Evolutionary conservation across 148 eudicot genomes (phyloP).

Genomic region (Camellia lanceoleosa): DNA sequence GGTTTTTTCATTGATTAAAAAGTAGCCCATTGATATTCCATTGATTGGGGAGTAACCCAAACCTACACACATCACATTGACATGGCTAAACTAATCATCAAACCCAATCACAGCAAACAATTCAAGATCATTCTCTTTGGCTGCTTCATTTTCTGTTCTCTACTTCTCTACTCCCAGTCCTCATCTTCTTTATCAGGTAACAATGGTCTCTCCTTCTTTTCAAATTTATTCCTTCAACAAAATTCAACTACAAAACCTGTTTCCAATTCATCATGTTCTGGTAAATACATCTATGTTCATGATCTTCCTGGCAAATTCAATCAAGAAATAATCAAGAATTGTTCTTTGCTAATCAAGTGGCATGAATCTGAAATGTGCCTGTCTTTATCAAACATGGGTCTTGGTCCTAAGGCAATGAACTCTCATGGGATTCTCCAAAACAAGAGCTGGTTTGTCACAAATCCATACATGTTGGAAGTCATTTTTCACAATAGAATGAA

Average conservation of each 20-base stretch:
- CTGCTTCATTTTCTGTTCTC: background rate
- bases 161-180: background rate
- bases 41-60: no score
- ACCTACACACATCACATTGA: background rate
- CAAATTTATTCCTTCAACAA: conserved; percentile 9
- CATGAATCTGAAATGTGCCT: conserved; percentile 29
- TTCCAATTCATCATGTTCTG: no score
- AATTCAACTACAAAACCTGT: no score
- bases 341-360: conserved; percentile 16
- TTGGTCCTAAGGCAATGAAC: conserved; percentile 20
- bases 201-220: no score
- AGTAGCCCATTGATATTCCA: no score
- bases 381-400: conserved; percentile 28
- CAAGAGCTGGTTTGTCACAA: conserved; percentile 36
- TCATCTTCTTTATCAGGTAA: conserved; percentile 3
- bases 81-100: background rate
- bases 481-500: conserved; percentile 21
- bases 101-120: background rate
- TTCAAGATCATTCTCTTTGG: background rate
- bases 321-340: conserved; percentile 39
- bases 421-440: conserved; percentile 18
- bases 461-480: conserved; percentile 12
- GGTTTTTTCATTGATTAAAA: background rate
- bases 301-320: conserved; percentile 48
- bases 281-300: no score